phyloP scores from a whole-genome alignment of 139 green algal species.

The Chlamydomonas asymmetrica region DNA sequence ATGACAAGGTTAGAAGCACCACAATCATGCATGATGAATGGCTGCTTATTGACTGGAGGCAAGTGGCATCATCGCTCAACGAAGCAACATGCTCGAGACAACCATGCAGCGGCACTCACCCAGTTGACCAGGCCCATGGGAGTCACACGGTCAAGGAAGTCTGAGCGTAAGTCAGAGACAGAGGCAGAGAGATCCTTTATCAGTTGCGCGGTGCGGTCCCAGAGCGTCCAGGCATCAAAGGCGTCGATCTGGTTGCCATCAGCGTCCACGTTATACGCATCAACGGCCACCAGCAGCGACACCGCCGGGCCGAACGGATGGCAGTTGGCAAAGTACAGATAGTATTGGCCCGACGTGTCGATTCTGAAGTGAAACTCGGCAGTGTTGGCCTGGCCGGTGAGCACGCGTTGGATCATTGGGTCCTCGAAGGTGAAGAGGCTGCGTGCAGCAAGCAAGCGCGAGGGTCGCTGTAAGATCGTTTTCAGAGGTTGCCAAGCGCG shows the following conservation, averaged over 20 bases:
- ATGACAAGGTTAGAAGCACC: too few relatives aligned
- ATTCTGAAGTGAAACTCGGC: slow-evolving; percentile 33
- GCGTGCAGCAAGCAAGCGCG: too few relatives aligned
- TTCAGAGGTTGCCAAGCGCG: too few relatives aligned
- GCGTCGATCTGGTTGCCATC: slow-evolving; percentile 76
- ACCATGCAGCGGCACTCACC: background rate
- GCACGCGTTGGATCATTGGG: slow-evolving; percentile 17
- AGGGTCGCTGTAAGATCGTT: too few relatives aligned
- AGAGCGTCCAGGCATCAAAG: slow-evolving; percentile 78
- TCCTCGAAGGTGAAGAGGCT: slow-evolving; percentile 47
- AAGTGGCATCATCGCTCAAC: too few relatives aligned
- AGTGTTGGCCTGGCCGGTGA: background rate
- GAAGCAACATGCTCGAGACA: too few relatives aligned
- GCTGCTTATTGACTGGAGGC: too few relatives aligned
- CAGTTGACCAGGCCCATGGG: too few relatives aligned
- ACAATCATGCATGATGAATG: too few relatives aligned
- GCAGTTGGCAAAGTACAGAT: slow-evolving; percentile 91
- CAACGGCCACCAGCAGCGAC: slow-evolving; percentile 56
- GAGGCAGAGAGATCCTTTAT: too few relatives aligned
- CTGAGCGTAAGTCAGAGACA: too few relatives aligned
- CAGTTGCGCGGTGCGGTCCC: too few relatives aligned
- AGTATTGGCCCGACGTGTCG: slow-evolving; percentile 32
- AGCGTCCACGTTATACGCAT: slow-evolving; percentile 70
- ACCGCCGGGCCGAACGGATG: slow-evolving; percentile 61
- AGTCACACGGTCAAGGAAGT: slow-evolving; percentile 78